Evolutionary conservation across 345 rosid species (phyloP), one percentile per base, ranked within the genome.

Genomic region (Eutrema yunnanense): DNA sequence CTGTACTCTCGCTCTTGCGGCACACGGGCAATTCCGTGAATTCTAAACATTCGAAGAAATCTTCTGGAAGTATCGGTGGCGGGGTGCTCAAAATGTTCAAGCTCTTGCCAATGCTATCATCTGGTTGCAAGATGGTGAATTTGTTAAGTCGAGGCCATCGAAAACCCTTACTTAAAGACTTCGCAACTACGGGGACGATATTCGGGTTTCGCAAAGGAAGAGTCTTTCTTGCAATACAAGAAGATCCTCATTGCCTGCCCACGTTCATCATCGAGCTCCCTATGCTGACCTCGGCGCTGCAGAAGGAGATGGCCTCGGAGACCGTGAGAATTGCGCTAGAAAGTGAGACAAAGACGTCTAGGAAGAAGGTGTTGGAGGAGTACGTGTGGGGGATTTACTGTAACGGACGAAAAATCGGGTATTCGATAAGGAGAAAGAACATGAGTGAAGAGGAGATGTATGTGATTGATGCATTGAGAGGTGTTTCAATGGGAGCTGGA

Each of bases 401-500:
- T 66, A 94, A 94, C 47, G 98, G 98, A 11, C 80, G 96, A 49
- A 94, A 94, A 51, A 68, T 84, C 2, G 98, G 98, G 33, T 91
- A 91, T 79, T 89, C 88, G 3, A 94, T 94, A 32, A 70, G 98
- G 82, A 83, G 98, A 83, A 91, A 86, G 80, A 84, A 84, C 69
- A 81, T 91, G 89, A 82, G 90, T 2, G 97, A 91, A 4, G 97
- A 94, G 26, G 98, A 94, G 69, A 80, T 81, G 64, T 89, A 92
- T 69, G 98, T 94, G 59, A 87, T 89, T 89, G 91, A 91, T 72
- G 87, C 85, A 11, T 49, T 94, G 36, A 74, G 93, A 53, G 97
- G 98, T 3, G 96, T 94, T 52, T 91, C 97, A 8, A 94, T 94
- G 98, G 98, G 98, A 0, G 98, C 97, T 6, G 98, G 98, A 1